A percentile compares a stretch with the other conserved stretches of the same genome.
phyloP scores from a whole-genome alignment of 2,329 filamentous ascomycete genomes.

The Pestalotiopsis sp. region DNA sequence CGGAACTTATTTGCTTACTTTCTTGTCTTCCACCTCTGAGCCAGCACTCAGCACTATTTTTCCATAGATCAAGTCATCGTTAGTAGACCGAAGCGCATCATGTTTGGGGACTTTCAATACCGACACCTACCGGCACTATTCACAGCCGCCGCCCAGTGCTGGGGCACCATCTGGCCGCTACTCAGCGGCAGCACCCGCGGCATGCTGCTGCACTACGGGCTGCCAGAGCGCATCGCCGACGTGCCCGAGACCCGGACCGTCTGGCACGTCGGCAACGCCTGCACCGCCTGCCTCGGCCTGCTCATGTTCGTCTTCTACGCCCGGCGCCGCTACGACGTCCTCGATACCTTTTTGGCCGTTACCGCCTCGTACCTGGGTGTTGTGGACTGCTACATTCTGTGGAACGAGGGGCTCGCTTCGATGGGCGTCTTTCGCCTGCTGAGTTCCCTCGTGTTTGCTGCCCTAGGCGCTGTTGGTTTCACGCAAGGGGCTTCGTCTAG shows the following conservation, averaged over 20 bases:
- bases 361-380: conserved; percentile 19
- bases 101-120: conserved; percentile 19
- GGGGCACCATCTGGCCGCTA: conserved; percentile 19
- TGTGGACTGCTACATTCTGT: conserved; percentile 18
- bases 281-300: conserved; percentile 21
- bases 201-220: conserved; percentile 21
- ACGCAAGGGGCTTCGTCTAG: background rate
- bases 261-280: conserved; percentile 21
- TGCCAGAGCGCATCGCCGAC: conserved; percentile 18
- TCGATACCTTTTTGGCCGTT: conserved; percentile 20
- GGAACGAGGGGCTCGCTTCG: conserved; percentile 16
- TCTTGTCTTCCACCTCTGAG: too few relatives aligned
- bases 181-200: conserved; percentile 19
- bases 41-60: too few relatives aligned
- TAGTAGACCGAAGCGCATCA: background rate
- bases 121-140: conserved; percentile 21
- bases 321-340: conserved; percentile 21
- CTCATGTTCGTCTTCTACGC: conserved; percentile 23
- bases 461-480: conserved; percentile 11
- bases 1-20: too few relatives aligned
- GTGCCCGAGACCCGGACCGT: conserved; percentile 21
- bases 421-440: conserved; percentile 19
- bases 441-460: conserved; percentile 19
- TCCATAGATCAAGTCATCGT: too few relatives aligned
- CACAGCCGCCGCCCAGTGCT: conserved; percentile 18